These are phyloP conservation scores for Salix suchowensis DNA, from an alignment of 345 rosid genomes.

Conservation along the genomic window DNA sequence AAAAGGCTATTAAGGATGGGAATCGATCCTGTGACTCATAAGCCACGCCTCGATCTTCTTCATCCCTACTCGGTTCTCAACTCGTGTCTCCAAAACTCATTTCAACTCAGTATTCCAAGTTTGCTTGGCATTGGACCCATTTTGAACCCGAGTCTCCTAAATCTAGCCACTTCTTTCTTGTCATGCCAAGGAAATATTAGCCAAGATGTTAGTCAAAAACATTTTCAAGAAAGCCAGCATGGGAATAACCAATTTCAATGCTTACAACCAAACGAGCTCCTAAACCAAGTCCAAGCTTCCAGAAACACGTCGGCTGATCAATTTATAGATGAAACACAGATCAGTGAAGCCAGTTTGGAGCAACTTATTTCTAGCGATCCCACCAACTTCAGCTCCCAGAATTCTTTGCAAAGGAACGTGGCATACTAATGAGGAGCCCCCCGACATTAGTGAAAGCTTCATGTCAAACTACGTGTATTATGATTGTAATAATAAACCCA, in stretches of 20 bases:
- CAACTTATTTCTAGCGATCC: slow-evolving; percentile 15
- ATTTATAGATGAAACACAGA: slow-evolving; percentile 12
- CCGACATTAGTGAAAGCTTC: not conserved
- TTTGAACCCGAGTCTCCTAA: slow-evolving; percentile 21
- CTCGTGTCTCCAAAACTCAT: slow-evolving; percentile 19
- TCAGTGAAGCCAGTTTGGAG: slow-evolving; percentile 17
- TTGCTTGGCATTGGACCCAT: slow-evolving; percentile 30
- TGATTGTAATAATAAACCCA: not conserved
- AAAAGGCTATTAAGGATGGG: slow-evolving; percentile 71
- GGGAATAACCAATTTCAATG: slow-evolving; percentile 12
- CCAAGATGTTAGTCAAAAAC: slow-evolving; percentile 3
- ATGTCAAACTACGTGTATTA: slow-evolving; percentile 2
- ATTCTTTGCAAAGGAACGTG: not conserved
- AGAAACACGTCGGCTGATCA: not conserved
- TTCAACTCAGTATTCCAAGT: slow-evolving; percentile 31
- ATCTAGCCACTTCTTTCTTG: slow-evolving; percentile 18
- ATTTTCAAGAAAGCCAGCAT: slow-evolving; percentile 9
- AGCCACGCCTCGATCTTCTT: slow-evolving; percentile 54
- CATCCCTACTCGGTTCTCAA: slow-evolving; percentile 23
- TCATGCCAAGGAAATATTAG: slow-evolving; percentile 15
- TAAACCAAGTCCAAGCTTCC: slow-evolving; percentile 20
- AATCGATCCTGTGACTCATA: slow-evolving; percentile 80
- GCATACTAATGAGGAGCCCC: not conserved
- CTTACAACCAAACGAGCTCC: slow-evolving; percentile 4
- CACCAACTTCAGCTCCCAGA: slow-evolving; percentile 8